phyloP scores from a whole-genome alignment of 176 grass and related monocot genomes.

The Aegilops longissima region DNA sequence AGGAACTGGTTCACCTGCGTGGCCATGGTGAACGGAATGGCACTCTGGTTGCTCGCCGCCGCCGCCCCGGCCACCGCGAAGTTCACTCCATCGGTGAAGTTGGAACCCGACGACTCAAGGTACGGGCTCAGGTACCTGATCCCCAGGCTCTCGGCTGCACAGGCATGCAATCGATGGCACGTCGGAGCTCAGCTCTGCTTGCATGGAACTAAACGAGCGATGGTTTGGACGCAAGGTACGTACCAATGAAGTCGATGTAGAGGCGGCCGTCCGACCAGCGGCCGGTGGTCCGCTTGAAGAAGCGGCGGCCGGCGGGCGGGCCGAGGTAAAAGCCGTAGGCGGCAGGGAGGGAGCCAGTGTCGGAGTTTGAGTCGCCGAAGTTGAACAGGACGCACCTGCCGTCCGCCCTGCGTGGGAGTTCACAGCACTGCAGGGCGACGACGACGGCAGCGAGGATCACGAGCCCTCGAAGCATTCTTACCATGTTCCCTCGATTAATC shows the following conservation, averaged over 20 bases:
- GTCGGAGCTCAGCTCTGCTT: not conserved
- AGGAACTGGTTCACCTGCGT: slow-evolving; percentile 32
- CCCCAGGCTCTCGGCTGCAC: slow-evolving; percentile 31
- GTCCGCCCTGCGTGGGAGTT: not conserved
- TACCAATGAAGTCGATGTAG: slow-evolving; percentile 47
- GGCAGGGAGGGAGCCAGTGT: slow-evolving; percentile 47
- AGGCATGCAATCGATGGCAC: not conserved
- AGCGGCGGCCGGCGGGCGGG: slow-evolving; percentile 33
- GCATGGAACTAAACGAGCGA: not conserved
- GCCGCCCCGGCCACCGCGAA: slow-evolving; percentile 33
- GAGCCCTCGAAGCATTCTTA: not conserved
- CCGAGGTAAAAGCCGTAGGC: slow-evolving; percentile 31
- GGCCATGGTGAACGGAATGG: slow-evolving; percentile 13
- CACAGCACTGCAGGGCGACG: not conserved
- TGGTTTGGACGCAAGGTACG: not conserved
- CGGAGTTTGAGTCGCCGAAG: slow-evolving; percentile 87
- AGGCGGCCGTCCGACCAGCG: slow-evolving; percentile 27
- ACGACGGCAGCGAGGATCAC: not conserved
- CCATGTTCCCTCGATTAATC: not conserved
- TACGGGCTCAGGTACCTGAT: slow-evolving; percentile 37
- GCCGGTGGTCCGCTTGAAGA: slow-evolving; percentile 35
- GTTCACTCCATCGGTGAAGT: slow-evolving; percentile 25
- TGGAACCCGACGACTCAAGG: slow-evolving; percentile 34
- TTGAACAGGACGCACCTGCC: slow-evolving; percentile 61
- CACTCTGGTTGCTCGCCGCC: not conserved